Percentiles rank a stretch among this genome's conserved stretches.
phyloP scores from a whole-genome alignment of 2,329 filamentous ascomycete genomes.

The Celoporthe dispersa region DNA sequence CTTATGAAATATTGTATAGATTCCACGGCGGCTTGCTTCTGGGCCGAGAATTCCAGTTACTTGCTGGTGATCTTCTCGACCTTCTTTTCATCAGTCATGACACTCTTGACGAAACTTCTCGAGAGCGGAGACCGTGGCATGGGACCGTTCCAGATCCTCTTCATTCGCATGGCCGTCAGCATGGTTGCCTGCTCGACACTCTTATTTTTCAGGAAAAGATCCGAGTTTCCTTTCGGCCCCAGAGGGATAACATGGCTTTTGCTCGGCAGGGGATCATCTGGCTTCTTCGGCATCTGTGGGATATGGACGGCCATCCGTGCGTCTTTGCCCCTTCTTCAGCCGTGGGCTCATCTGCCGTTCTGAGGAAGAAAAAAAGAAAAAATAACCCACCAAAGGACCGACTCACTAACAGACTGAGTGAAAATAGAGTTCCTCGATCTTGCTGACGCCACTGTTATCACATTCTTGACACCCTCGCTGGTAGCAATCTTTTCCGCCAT shows the following conservation, averaged over 20 bases:
- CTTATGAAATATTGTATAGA: slow-evolving; percentile 14
- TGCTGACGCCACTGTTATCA: slow-evolving; percentile 87
- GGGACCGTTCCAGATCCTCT: slow-evolving; percentile 57
- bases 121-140: slow-evolving; percentile 23
- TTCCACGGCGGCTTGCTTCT: slow-evolving; percentile 47
- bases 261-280: slow-evolving; percentile 68
- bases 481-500: slow-evolving; percentile 81
- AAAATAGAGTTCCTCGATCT: slow-evolving; percentile 76
- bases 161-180: slow-evolving; percentile 78
- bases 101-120: slow-evolving; percentile 68
- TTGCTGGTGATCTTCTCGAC: slow-evolving; percentile 75
- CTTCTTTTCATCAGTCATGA: slow-evolving; percentile 85
- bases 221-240: slow-evolving; percentile 72
- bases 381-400: no score
- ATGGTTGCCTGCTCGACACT: slow-evolving; percentile 68
- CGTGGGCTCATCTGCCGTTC: background rate
- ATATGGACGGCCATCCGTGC: slow-evolving; percentile 61
- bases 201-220: slow-evolving; percentile 72
- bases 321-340: slow-evolving; percentile 89
- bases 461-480: slow-evolving; percentile 80
- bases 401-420: slow-evolving; percentile 33
- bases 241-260: slow-evolving; percentile 70
- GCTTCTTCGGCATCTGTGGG: slow-evolving; percentile 76
- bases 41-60: slow-evolving; percentile 72
- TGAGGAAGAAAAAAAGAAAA: no score